Conservation (phyloP, 257 asterid genomes). For the Verbascum thapsus region DNA sequence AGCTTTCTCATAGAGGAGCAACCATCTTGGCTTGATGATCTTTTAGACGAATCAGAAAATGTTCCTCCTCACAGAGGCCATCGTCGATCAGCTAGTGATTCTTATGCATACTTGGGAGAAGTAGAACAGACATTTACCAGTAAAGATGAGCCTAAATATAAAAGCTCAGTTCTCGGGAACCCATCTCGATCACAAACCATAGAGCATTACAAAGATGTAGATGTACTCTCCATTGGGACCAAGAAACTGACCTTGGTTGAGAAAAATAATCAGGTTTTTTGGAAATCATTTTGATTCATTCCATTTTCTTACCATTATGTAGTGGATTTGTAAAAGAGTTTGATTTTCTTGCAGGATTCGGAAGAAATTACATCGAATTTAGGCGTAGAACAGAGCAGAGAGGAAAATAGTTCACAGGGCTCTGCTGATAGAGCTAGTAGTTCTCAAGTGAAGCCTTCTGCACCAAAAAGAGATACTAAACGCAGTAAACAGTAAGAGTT, state of each 20-base stretch:
- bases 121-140: slow-evolving; percentile 29
- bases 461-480: slow-evolving; percentile 60
- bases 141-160: slow-evolving; percentile 35
- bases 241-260: slow-evolving; percentile 34
- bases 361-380: slow-evolving; percentile 33
- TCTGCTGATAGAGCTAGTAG: slow-evolving; percentile 41
- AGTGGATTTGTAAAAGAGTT: neutral
- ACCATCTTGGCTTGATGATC: slow-evolving; percentile 87
- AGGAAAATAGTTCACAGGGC: slow-evolving; percentile 37
- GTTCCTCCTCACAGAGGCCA: slow-evolving; percentile 41
- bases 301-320: no score
- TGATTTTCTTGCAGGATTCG: slow-evolving; percentile 35
- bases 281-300: neutral
- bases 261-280: slow-evolving; percentile 39
- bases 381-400: slow-evolving; percentile 39
- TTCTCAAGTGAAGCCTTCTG: slow-evolving; percentile 48
- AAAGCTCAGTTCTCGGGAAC: slow-evolving; percentile 24
- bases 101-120: slow-evolving; percentile 54
- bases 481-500: slow-evolving; percentile 71
- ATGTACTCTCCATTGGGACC: slow-evolving; percentile 24
- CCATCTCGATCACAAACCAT: slow-evolving; percentile 24
- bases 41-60: slow-evolving; percentile 56
- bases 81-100: slow-evolving; percentile 76
- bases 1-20: slow-evolving; percentile 65
- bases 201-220: slow-evolving; percentile 27